Conservation (phyloP, 106 monocot genomes). For the Dendrobium chrysotoxum region DNA sequence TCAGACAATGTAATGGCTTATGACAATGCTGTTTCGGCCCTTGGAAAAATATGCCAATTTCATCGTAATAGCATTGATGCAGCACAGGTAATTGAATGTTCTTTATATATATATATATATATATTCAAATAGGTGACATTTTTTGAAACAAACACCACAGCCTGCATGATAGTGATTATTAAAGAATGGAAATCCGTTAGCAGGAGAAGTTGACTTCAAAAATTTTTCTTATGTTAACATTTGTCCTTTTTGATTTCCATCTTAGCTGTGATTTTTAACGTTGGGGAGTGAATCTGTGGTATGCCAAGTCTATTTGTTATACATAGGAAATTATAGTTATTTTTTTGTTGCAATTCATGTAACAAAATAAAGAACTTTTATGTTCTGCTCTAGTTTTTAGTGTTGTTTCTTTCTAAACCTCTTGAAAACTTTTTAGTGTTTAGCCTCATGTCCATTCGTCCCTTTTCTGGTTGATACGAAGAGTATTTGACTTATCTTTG, state of each 20-base stretch:
- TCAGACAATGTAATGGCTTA: conserved; percentile 91
- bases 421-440: too few species aligned
- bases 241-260: neutral
- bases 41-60: conserved; percentile 83
- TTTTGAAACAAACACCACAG: too few species aligned
- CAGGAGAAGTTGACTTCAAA: neutral
- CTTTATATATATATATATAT: neutral
- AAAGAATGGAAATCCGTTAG: neutral
- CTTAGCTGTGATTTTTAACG: neutral
- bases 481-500: too few species aligned
- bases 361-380: neutral
- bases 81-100: conserved; percentile 50
- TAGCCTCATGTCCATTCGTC: too few species aligned
- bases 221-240: neutral
- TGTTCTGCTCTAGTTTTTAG: neutral
- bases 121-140: too few species aligned
- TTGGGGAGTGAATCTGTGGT: neutral
- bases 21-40: conserved; percentile 94
- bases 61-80: conserved; percentile 80
- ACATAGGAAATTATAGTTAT: neutral
- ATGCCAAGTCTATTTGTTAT: neutral
- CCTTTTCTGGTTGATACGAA: too few species aligned
- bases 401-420: too few species aligned
- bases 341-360: neutral
- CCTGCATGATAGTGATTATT: neutral